These are phyloP conservation scores for Cladorrhinum samala DNA, from an alignment of 495 filamentous ascomycete genomes.

Conservation along the genomic window DNA sequence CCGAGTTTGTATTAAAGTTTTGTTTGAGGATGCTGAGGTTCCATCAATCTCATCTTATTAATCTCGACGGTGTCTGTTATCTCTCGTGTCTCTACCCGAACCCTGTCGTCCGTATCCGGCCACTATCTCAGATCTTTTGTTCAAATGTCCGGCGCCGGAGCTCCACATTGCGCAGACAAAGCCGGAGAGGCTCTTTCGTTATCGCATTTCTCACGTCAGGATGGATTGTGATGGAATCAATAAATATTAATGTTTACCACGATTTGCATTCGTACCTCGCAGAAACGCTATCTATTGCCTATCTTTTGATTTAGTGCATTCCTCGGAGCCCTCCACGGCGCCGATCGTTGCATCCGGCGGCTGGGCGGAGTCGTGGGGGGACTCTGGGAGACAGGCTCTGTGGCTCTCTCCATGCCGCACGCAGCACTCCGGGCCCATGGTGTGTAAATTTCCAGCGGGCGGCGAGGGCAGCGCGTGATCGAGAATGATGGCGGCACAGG, in stretches of 20 bases:
- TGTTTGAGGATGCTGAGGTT: no score
- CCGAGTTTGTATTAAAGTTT: no score
- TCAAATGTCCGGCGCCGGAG: not conserved
- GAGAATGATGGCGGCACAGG: slow-evolving; percentile 2
- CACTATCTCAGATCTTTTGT: not conserved
- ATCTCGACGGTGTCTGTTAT: not conserved
- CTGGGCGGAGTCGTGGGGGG: no score
- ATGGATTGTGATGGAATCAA: not conserved
- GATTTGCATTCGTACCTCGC: no score
- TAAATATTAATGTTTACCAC: not conserved
- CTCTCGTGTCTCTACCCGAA: not conserved
- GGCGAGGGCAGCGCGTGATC: slow-evolving; percentile 2
- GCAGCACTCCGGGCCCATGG: not conserved
- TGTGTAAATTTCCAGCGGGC: not conserved
- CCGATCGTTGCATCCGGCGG: not conserved
- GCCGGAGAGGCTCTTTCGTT: no score
- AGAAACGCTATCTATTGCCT: no score
- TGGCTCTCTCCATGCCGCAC: not conserved
- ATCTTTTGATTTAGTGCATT: not conserved
- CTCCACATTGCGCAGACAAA: not conserved
- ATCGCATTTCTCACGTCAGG: not conserved
- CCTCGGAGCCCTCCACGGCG: not conserved
- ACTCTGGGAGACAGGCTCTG: not conserved
- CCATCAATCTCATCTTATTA: not conserved
- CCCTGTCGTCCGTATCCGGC: not conserved